Base-by-base conservation (phyloP, 257 asterid genomes). In the Cynanchum wilfordii region DNA sequence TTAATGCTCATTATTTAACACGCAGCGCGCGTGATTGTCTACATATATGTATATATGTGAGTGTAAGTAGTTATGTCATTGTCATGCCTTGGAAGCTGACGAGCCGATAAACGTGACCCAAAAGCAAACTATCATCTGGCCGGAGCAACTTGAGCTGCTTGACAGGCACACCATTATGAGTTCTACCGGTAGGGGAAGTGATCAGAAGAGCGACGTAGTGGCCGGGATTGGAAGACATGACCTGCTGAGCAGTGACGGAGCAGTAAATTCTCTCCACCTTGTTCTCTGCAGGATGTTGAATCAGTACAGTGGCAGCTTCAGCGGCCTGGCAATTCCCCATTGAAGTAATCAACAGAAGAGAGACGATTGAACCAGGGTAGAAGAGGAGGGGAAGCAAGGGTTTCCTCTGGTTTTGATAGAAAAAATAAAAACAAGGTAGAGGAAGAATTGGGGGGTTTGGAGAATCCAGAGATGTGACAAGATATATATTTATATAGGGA, bases 261-360 rank as follows among this genome's bases (percentile, higher is more conserved):
- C 89, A 84, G 82, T 86, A 90, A 71, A 90, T 75, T 79, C 97
- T 81, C 69, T 93, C 95, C 20, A 90, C 90, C 79, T 77, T 88
- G 74, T 76, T 80, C 19, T 84, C 76, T 42, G 78, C 83, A 45
- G 95, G 92, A 62, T 88, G 96, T 29, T 87, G 90, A 66, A 93
- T 83, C 80, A 89, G 81, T 83, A 89, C 95, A 69, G 93, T 82
- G 59, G 95, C 97, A 73, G 88, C 93, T 84, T 89, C 97, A 75
- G 96, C 90, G 72, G 97, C 96, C 80, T 92, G 96, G 79, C 97
- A 92, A 72, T 92, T 92, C 76, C 97, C 97, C 97, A 90, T 84
- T 4, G 10, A 2, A 45, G 3, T 3, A 44, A 2, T 42, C 52
- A 40, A 25, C 64, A 45, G 5, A 10, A 64, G n/a, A 22, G 6